Base-by-base conservation (phyloP, 352 stramenopile species). In the Pythium guiyangense region DNA sequence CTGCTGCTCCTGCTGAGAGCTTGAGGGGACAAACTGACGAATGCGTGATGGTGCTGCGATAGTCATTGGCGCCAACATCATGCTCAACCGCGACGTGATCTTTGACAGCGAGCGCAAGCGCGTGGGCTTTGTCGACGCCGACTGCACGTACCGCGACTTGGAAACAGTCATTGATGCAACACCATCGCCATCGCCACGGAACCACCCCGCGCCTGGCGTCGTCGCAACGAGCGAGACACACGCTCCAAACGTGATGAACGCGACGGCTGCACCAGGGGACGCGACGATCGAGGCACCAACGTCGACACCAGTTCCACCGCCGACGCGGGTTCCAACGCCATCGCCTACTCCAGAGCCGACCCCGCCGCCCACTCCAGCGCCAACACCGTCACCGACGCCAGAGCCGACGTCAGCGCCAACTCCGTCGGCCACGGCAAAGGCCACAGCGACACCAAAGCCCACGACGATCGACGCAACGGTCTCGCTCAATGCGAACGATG, bases 41-140 rank as follows among this genome's bases (percentile, higher is more conserved):
- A 44, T 5, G 39, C 6, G n/a, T 9, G 39, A 44, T 17, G n/a
- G 39, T 18, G 18, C 11, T 45, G 15, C 39, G 51, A 22, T 6
- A 69, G 81, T 94, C 17, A 90, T 94, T 58, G 85, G 85, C 9
- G 82, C 85, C 44, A 89, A 89, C 64, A 73, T 94, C 44, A 93
- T 94, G 85, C 79, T 78, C 69, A 69, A 86, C 46, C 79, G 81
- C 27, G 83, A 94, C 43, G 76, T 94, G 27, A 85, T 94, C 25
- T 94, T 94, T 61, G 85, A 94, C 53, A 60, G 68, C 1, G 73
- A 68, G 2, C 80, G 84, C 52, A 66, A 88, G 37, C 81, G 83
- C n/a, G 72, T 94, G 8, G 85, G 83, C 0, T 94, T 94, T 62
- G 84, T 83, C 8, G 69, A 88, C 37, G 79, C 84, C 3, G 67